Percentiles rank a stretch among this genome's conserved stretches.
These are phyloP conservation scores for Mrakia hoshinonis DNA, from an alignment of 768 basidiomycete genomes.

Conservation along the genomic window DNA sequence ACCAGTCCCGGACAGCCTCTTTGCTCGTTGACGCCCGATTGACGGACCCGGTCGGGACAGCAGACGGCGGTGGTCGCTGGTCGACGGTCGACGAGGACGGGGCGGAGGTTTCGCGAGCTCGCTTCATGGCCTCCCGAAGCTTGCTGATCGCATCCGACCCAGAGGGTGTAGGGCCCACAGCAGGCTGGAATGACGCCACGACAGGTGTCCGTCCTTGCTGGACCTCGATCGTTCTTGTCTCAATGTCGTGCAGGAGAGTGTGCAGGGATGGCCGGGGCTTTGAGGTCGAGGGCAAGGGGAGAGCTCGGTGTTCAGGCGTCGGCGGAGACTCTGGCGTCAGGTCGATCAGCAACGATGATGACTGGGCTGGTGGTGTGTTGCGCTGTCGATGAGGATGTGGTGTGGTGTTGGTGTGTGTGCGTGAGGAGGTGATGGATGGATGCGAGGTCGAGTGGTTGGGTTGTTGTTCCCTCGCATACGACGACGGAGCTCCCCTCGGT, in stretches of 20 bases:
- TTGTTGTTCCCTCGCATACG: conserved; percentile 3
- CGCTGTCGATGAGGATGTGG: too few relatives aligned
- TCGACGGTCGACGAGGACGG: background rate
- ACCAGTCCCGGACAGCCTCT: conserved; percentile 6
- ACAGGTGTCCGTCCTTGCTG: background rate
- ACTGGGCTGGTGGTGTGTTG: background rate
- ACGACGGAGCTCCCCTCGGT: background rate
- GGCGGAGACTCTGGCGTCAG: background rate
- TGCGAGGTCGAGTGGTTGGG: background rate
- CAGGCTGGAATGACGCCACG: background rate
- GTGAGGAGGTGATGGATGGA: background rate
- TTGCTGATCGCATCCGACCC: conserved; percentile 2
- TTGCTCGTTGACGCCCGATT: conserved; percentile 3
- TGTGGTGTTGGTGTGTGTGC: background rate
- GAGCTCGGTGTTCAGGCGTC: background rate
- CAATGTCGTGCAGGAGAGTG: background rate
- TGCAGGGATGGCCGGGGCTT: background rate
- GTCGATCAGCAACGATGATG: background rate
- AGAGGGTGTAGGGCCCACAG: background rate
- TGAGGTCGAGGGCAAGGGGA: background rate
- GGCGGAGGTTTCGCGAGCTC: conserved; percentile 8
- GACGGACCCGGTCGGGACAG: background rate
- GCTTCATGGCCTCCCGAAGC: background rate
- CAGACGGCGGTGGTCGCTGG: background rate
- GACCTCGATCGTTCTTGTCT: background rate